Base-by-base conservation (phyloP, 306 rosid genomes). In the Prunus mume region DNA sequence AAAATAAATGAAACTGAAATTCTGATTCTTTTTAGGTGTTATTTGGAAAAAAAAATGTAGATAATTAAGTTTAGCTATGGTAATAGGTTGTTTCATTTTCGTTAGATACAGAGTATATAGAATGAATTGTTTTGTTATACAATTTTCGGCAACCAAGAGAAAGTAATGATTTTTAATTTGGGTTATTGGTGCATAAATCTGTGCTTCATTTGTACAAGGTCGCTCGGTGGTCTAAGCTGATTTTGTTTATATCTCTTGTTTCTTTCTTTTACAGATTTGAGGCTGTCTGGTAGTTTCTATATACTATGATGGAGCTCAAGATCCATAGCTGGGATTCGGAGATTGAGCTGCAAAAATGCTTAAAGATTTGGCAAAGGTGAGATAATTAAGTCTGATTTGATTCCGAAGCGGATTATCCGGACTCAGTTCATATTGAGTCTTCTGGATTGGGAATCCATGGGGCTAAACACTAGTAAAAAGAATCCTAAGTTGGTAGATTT, bases 201-300 rank as follows among this genome's bases (percentile, higher is more conserved):
- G 27, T 20, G 71, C 17, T 55, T 68, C 73, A 19, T 52, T 13
- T 67, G 80, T 11, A 7, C 72, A 12, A 79, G 75, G 6, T 55
- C 20, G 68, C 47, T 71, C 71, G 38, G 47, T 50, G 68, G 74
- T 76, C 38, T 55, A 22, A 65, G 66, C 32, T 55, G 68, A 22
- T 81, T 80, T 79, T 71, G 22, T 75, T 68, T 50, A n/a, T 20
- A 62, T 52, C 38, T 69, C 22, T 72, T 65, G 54, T 80, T 83
- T 76, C 30, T 80, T 83, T 75, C 30, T 72, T 76, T 32, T 64
- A 58, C 89, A 88, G 97, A 84, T 87, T 87, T 81, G 87, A 81
- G 66, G 76, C 79, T 73, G 66, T 70, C 43, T 63, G n/a, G 72
- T 51, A 47, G 69, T 76, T 76, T 78, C 68, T 65, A 13, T 75